Base-by-base conservation (phyloP, 495 filamentous ascomycete genomes). In the Rhypophila decipiens region DNA sequence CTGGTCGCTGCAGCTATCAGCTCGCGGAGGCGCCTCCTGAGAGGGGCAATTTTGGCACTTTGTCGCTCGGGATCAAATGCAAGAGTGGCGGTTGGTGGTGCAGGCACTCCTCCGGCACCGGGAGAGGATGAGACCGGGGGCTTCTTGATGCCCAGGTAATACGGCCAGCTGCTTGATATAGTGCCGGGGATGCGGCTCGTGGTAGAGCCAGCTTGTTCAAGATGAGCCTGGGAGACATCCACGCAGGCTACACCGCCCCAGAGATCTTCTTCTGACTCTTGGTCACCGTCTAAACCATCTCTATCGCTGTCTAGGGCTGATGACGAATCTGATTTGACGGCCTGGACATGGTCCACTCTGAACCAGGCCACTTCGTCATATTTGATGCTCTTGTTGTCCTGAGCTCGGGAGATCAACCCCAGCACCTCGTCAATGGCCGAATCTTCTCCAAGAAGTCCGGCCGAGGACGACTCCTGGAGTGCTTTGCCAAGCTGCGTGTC, bases 211-310 rank as follows among this genome's bases (percentile, higher is more conserved):
- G 87, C 85, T 59, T 94, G 87, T 9, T 85, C 84, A 77, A 97
- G 88, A 35, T 87, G 82, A 8, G 93, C 95, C 39, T 77, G 84
- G 15, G 82, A 77, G 7, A 88, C 84, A 58, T 96, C 89, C 38
- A 97, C 84, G 22, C 82, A 80, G 20, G 85, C 84, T 5, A 87
- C 80, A n/a, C 82, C 83, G 23, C 86, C 85, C 93, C 93, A 98
- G 10, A 77, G 64, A 35, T 87, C 80, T 20, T 83, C 78, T 9
- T 83, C 79, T 13, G 36, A 77, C 57, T 46, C 51, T 2, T 39
- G 36, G 8, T 40, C 19, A 21, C 11, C 19, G 20, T 23, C 19
- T 12, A 22, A 18, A 18, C 19, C 38, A 8, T 21, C 20, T 2
- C 15, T 21, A 23, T 13, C n/a, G n/a, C n/a, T n/a, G n/a, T n/a